phyloP scores from a whole-genome alignment of 345 rosid species.

The Lepidium africanum region DNA sequence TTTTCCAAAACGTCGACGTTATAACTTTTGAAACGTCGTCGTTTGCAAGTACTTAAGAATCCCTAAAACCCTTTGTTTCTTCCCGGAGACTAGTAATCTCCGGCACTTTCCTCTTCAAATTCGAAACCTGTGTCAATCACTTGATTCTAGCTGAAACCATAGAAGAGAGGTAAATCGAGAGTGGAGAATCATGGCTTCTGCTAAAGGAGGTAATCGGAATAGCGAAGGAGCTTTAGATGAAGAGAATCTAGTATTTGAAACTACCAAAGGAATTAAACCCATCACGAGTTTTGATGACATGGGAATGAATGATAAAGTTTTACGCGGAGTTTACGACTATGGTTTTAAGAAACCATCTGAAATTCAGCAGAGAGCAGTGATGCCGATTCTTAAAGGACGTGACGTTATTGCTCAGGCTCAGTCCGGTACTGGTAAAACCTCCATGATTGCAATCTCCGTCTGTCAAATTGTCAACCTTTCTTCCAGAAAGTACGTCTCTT shows the following conservation, averaged over 20 bases:
- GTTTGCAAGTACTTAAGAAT: too few species aligned
- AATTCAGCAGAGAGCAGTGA: slow-evolving; percentile 84
- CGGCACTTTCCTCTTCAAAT: background rate
- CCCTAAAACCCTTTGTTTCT: background rate
- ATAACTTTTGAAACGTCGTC: too few species aligned
- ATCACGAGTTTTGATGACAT: slow-evolving; percentile 68
- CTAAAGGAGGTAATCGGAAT: background rate
- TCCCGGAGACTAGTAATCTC: background rate
- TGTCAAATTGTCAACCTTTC: slow-evolving; percentile 73
- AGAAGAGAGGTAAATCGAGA: background rate
- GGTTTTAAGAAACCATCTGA: slow-evolving; percentile 94
- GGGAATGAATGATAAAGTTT: slow-evolving; percentile 66
- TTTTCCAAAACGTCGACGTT: too few species aligned
- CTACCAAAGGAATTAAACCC: slow-evolving; percentile 82
- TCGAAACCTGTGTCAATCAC: background rate
- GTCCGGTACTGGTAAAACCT: slow-evolving; percentile 95
- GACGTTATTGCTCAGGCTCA: slow-evolving; percentile 99
- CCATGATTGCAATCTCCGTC: slow-evolving; percentile 90
- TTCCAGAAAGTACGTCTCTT: slow-evolving; percentile 46
- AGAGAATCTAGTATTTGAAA: slow-evolving; percentile 66
- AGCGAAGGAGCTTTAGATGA: slow-evolving; percentile 33
- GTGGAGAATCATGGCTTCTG: background rate
- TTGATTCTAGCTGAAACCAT: background rate
- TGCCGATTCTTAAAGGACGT: slow-evolving; percentile 81
- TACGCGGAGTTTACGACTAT: slow-evolving; percentile 82